These are phyloP conservation scores for Blastobotrys persicus DNA, from an alignment of 1,139 yeast species.

Conservation along the genomic window DNA sequence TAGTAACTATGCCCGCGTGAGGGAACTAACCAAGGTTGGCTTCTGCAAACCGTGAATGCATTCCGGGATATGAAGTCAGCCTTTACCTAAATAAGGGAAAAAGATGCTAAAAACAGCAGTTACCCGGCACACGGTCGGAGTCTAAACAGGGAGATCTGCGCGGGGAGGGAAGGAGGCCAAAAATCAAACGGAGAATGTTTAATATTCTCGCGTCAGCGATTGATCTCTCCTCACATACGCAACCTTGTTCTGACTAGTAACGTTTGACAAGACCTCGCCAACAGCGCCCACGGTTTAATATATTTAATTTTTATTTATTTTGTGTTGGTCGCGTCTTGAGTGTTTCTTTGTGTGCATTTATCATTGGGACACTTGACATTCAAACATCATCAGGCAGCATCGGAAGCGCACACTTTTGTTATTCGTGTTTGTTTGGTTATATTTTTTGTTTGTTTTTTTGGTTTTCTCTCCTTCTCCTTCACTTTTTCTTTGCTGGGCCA, in stretches of 20 bases:
- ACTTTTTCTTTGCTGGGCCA: neutral
- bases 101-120: neutral
- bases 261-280: neutral
- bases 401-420: neutral
- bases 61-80: too few relatives aligned
- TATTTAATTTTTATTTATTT: neutral
- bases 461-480: too few relatives aligned
- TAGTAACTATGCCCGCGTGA: too few relatives aligned
- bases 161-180: neutral
- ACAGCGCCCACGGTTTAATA: neutral
- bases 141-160: neutral
- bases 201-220: neutral
- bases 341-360: neutral
- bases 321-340: neutral
- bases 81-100: neutral
- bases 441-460: too few relatives aligned
- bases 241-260: neutral
- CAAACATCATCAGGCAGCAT: neutral
- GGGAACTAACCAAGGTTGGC: too few relatives aligned
- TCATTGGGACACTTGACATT: neutral
- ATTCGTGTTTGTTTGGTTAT: too few relatives aligned
- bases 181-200: neutral
- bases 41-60: too few relatives aligned
- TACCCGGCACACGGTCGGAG: neutral
- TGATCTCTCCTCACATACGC: slow-evolving; percentile 4